Percentiles rank a stretch among this genome's conserved stretches.
Evolutionary conservation across 805 yeast genomes (phyloP).

Genomic region (Saturnispora halmiae): DNA sequence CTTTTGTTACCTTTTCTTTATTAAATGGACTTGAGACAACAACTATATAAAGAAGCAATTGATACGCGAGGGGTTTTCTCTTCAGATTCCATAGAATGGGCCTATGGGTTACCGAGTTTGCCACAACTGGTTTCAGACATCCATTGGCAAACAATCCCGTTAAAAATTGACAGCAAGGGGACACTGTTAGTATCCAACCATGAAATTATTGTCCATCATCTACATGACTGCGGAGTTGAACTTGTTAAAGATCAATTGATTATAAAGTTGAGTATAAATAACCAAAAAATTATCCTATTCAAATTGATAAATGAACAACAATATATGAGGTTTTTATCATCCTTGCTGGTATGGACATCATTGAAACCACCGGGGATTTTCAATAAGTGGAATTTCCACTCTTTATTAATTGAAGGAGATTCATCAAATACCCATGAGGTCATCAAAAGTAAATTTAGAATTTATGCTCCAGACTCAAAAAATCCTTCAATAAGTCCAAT

Average conservation of each 20-base stretch:
- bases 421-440: conserved; percentile 26
- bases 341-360: conserved; percentile 42
- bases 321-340: conserved; percentile 34
- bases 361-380: conserved; percentile 37
- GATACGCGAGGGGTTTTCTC: conserved; percentile 6
- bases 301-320: conserved; percentile 30
- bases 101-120: conserved; percentile 6
- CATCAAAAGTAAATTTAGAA: conserved; percentile 54
- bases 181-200: conserved; percentile 19
- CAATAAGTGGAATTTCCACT: conserved; percentile 40
- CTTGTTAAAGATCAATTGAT: conserved; percentile 25
- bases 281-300: conserved; percentile 23
- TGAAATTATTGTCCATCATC: conserved; percentile 18
- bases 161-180: conserved; percentile 23
- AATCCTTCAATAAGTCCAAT: conserved; percentile 30
- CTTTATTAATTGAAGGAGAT: conserved; percentile 20
- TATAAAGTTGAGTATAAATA: conserved; percentile 35
- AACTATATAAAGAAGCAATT: neutral
- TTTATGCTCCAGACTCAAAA: conserved; percentile 51
- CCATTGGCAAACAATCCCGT: conserved; percentile 19
- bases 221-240: conserved; percentile 26
- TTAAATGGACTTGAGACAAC: neutral
- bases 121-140: conserved; percentile 3
- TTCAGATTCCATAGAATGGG: conserved; percentile 9
- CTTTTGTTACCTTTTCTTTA: neutral